phyloP scores from a whole-genome alignment of 73 alveolate species.

The Stentor coeruleus region DNA sequence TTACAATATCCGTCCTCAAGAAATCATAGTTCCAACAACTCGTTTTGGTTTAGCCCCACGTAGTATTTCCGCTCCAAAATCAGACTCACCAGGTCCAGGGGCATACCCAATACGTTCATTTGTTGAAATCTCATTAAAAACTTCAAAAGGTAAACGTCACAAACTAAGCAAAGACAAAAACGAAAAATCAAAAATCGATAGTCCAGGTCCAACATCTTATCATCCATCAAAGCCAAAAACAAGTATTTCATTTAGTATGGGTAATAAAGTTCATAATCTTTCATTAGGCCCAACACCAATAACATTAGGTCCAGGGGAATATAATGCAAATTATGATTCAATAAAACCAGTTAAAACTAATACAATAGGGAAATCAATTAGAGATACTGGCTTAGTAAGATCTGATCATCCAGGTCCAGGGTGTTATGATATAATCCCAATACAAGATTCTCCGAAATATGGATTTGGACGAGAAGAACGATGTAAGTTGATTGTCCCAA shows the following conservation, averaged over 20 bases:
- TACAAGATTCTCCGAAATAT: neutral
- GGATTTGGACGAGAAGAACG: neutral
- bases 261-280: neutral
- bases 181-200: neutral
- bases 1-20: neutral
- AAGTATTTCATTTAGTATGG: neutral
- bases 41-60: neutral
- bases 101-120: neutral
- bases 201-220: slow-evolving; percentile 17
- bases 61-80: neutral
- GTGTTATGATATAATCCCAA: neutral
- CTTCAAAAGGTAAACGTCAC: neutral
- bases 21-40: neutral
- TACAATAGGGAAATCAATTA: neutral
- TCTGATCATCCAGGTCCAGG: slow-evolving; percentile 9
- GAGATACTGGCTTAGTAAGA: neutral
- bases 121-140: neutral
- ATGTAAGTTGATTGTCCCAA: neutral
- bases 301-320: slow-evolving; percentile 10
- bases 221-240: neutral
- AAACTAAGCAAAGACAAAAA: neutral
- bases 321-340: neutral
- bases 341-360: neutral
- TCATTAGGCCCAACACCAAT: neutral
- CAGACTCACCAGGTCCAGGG: slow-evolving; percentile 16